These are phyloP conservation scores for Lactuca sativa DNA, from an alignment of 129 eudicot species.

Conservation along the genomic window DNA sequence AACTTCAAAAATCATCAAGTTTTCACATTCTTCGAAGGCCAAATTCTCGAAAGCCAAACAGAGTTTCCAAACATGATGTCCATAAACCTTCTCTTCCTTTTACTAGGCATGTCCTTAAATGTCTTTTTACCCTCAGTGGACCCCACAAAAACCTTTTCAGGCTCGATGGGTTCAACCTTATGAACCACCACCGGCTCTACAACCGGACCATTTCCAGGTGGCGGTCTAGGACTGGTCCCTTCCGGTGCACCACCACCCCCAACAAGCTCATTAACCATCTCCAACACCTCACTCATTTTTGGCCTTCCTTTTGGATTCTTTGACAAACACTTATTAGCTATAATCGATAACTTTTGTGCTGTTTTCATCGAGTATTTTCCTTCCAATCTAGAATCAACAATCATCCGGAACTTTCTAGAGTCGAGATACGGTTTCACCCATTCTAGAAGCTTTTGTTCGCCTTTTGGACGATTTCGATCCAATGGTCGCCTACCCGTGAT, in stretches of 20 bases:
- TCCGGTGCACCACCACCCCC: conserved; percentile 45
- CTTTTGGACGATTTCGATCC: conserved; percentile 68
- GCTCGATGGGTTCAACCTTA: conserved; percentile 26
- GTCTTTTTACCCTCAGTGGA: conserved; percentile 29
- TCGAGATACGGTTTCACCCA: conserved; percentile 81
- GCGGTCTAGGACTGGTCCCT: conserved; percentile 37
- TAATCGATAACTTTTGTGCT: conserved; percentile 58
- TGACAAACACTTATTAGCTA: conserved; percentile 75
- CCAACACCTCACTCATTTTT: conserved; percentile 79
- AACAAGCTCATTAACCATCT: conserved; percentile 60
- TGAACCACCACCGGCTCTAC: conserved; percentile 14
- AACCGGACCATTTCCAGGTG: conserved; percentile 31
- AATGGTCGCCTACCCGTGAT: conserved; percentile 85
- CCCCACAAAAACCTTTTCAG: conserved; percentile 36
- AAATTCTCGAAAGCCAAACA: conserved; percentile 51
- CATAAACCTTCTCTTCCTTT: conserved; percentile 43
- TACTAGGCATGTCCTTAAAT: conserved; percentile 29
- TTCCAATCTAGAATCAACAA: conserved; percentile 71
- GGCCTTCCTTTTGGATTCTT: conserved; percentile 68
- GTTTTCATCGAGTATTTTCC: conserved; percentile 49
- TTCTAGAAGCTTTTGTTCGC: conserved; percentile 79
- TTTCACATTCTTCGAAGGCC: conserved; percentile 53
- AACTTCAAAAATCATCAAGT: conserved; percentile 38
- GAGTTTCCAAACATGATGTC: conserved; percentile 42
- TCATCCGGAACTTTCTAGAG: conserved; percentile 55